A percentile compares a stretch with the other conserved stretches of the same genome.
phyloP scores from a whole-genome alignment of 2,329 filamentous ascomycete species.

The Aspergillus sp. region DNA sequence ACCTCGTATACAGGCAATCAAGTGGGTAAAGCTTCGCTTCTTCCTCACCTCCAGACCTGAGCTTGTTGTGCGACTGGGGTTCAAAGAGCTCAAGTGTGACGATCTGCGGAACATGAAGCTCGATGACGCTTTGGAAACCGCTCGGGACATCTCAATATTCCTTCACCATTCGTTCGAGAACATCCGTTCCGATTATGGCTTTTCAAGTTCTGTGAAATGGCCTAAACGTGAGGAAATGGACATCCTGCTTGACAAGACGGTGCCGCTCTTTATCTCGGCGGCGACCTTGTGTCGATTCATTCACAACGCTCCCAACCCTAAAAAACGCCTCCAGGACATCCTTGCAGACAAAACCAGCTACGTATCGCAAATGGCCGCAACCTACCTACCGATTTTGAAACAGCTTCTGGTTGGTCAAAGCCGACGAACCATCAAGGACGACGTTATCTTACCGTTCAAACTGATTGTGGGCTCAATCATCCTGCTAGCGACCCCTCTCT shows the following conservation, averaged over 20 bases:
- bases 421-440: not conserved
- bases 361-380: slow-evolving; percentile 13
- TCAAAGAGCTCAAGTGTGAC: not conserved
- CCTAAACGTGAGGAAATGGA: slow-evolving; percentile 10
- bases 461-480: slow-evolving; percentile 31
- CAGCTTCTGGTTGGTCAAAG: slow-evolving; percentile 3
- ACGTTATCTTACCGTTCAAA: slow-evolving; percentile 17
- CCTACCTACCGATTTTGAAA: slow-evolving; percentile 13
- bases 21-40: slow-evolving; percentile 25
- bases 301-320: slow-evolving; percentile 4
- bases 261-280: slow-evolving; percentile 18
- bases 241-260: slow-evolving; percentile 9
- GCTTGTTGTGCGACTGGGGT: slow-evolving; percentile 23
- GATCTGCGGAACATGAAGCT: not conserved
- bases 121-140: slow-evolving; percentile 15
- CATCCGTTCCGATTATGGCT: slow-evolving; percentile 12
- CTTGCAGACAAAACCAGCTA: not conserved
- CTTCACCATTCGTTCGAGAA: slow-evolving; percentile 18
- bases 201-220: slow-evolving; percentile 7
- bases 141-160: slow-evolving; percentile 27
- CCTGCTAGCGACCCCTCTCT: slow-evolving; percentile 28
- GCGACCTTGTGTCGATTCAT: slow-evolving; percentile 17
- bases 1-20: slow-evolving; percentile 19
- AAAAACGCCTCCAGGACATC: slow-evolving; percentile 8
- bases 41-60: slow-evolving; percentile 38